Base-by-base conservation (phyloP, 2,329 filamentous ascomycete genomes). In the Graphium sp. region DNA sequence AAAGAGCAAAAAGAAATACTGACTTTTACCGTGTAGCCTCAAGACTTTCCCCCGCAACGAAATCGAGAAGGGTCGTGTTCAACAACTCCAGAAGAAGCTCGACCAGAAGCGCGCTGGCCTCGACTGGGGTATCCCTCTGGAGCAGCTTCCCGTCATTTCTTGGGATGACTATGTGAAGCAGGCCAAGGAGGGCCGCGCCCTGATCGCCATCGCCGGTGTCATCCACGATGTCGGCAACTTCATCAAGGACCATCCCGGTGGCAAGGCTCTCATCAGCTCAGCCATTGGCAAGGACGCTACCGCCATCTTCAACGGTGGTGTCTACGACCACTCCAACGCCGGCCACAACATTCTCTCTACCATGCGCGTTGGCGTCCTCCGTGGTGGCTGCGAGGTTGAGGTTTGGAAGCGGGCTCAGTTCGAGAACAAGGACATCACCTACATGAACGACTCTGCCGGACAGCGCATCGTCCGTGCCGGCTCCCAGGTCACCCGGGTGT, bases 11-110 rank as follows among this genome's bases (percentile, higher is more conserved):
- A n/a, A n/a, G n/a, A n/a, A n/a, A n/a, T n/a, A n/a, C n/a, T n/a
- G n/a, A n/a, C n/a, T n/a, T n/a, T n/a, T n/a, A n/a, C n/a, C n/a
- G n/a, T n/a, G n/a, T n/a, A n/a, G n/a, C 53, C 66, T 92, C 33
- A 91, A 91, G 70, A 71, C 85, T 55, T 92, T 92, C 72, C 79
- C 80, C 42, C 59, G 71, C 56, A 92, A 92, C 54, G 83, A 91
- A 52, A 91, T 92, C 39, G 82, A 91, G 55, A 89, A 89, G 68
- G 82, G 82, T 39, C 78, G 81, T 46, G 65, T 89, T 18, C 82
- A 91, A 60, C 82, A 89, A 58, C 57, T 75, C 38, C 82, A 89
- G 66, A 89, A 89, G 78, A 89, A 89, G 67, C 72, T 91, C 34
- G 82, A 89, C 53, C 78, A 84, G 59, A 80, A 81, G 68, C 80